Evolutionary conservation across 1,284 basidiomycete species (phyloP).

Genomic region (Melanopsichium pennsylvanicum): DNA sequence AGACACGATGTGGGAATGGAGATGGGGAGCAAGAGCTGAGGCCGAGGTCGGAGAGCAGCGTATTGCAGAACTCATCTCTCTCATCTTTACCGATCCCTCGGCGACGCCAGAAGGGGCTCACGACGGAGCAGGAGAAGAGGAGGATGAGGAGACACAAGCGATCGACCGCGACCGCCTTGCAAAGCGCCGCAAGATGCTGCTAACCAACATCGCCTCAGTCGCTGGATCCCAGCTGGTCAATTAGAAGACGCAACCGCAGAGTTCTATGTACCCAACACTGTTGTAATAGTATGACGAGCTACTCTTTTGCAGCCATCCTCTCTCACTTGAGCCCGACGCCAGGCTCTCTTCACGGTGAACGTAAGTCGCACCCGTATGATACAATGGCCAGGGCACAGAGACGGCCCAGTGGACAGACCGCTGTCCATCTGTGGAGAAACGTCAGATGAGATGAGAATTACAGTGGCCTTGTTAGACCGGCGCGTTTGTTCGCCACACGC

Average conservation of each 20-base stretch:
- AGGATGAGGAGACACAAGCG: slow-evolving; percentile 28
- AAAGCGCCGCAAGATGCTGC: slow-evolving; percentile 28
- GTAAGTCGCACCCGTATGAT: no score
- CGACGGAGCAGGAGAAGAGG: slow-evolving; percentile 13
- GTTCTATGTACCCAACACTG: no score
- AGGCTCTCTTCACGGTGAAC: not conserved
- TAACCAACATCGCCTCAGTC: slow-evolving; percentile 38
- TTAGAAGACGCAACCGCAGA: no score
- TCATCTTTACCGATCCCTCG: slow-evolving; percentile 44
- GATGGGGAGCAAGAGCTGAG: slow-evolving; percentile 64
- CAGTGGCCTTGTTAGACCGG: no score
- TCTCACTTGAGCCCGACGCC: no score
- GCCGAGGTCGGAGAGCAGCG: slow-evolving; percentile 60
- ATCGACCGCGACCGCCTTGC: slow-evolving; percentile 20
- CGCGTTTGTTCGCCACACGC: no score
- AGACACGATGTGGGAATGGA: slow-evolving; percentile 55
- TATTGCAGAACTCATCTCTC: slow-evolving; percentile 57
- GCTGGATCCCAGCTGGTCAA: slow-evolving; percentile 44
- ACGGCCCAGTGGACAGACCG: no score
- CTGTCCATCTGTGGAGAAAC: no score
- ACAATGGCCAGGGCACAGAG: no score
- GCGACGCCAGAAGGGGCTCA: slow-evolving; percentile 12
- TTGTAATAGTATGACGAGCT: no score
- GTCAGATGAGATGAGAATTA: no score
- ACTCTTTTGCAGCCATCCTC: no score